phyloP scores from a whole-genome alignment of 1,139 yeast species.

The Scheffersomyces lignicola region DNA sequence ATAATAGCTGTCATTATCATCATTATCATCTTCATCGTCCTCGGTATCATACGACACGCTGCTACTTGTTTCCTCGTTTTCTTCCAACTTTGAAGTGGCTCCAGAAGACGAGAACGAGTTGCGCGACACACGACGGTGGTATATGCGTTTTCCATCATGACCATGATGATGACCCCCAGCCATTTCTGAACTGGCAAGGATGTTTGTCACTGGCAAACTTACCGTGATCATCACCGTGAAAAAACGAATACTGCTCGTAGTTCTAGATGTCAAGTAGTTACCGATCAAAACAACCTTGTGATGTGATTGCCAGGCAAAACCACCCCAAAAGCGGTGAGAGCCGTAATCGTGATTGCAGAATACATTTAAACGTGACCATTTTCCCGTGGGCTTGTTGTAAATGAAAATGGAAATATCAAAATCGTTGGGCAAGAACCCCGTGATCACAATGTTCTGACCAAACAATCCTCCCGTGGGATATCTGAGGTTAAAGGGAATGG shows the following conservation, averaged over 20 bases:
- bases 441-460: slow-evolving; percentile 61
- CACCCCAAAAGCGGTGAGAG: slow-evolving; percentile 63
- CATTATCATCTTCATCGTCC: slow-evolving; percentile 11
- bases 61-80: slow-evolving; percentile 21
- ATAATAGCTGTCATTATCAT: slow-evolving; percentile 6
- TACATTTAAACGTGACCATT: slow-evolving; percentile 63
- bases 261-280: slow-evolving; percentile 44
- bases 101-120: slow-evolving; percentile 7
- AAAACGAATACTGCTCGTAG: slow-evolving; percentile 55
- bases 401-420: slow-evolving; percentile 57
- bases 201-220: slow-evolving; percentile 66
- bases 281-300: slow-evolving; percentile 65
- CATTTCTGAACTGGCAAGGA: slow-evolving; percentile 48
- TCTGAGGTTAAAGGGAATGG: slow-evolving; percentile 42
- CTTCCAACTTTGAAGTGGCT: slow-evolving; percentile 15
- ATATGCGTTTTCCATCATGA: slow-evolving; percentile 22
- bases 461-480: slow-evolving; percentile 63
- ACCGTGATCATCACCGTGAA: slow-evolving; percentile 59
- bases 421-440: slow-evolving; percentile 58
- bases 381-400: slow-evolving; percentile 59
- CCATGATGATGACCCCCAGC: slow-evolving; percentile 27
- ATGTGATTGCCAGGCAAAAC: slow-evolving; percentile 74
- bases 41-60: slow-evolving; percentile 12
- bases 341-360: slow-evolving; percentile 57
- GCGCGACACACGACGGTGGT: slow-evolving; percentile 14